phyloP scores from a whole-genome alignment of 2,329 filamentous ascomycete species.

The Verticillium isaacii region DNA sequence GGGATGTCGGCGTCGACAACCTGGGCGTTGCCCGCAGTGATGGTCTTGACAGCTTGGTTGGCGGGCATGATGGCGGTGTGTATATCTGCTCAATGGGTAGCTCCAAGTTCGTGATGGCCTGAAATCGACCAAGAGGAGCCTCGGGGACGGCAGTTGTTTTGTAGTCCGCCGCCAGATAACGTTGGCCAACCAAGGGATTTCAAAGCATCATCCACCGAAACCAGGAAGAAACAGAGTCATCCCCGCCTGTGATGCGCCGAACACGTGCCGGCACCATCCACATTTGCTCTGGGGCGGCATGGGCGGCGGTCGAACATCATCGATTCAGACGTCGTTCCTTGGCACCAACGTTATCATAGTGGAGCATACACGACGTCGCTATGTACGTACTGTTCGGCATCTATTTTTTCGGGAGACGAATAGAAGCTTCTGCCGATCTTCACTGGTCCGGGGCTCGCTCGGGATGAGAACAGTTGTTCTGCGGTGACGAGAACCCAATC shows the following conservation, averaged over 20 bases:
- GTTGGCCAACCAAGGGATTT: neutral
- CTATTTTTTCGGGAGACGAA: neutral
- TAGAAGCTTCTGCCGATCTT: neutral
- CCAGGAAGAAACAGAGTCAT: neutral
- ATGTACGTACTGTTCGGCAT: neutral
- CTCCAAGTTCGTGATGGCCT: neutral
- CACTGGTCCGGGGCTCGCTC: neutral
- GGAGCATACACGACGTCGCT: neutral
- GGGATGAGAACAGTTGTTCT: too few relatives aligned
- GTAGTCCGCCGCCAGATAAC: neutral
- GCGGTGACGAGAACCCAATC: too few relatives aligned
- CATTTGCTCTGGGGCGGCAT: neutral
- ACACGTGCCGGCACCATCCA: neutral
- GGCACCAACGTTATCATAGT: neutral
- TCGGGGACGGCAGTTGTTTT: neutral
- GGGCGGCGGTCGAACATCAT: neutral
- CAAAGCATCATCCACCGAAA: neutral
- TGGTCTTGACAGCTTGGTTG: slow-evolving; percentile 12
- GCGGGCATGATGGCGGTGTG: slow-evolving; percentile 6
- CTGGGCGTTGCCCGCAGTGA: slow-evolving; percentile 16
- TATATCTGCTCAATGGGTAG: neutral
- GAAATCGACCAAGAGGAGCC: neutral
- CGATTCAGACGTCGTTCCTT: neutral
- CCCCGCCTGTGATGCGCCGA: neutral
- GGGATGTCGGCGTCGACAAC: slow-evolving; percentile 21